Conservation (phyloP, 1,139 yeast genomes). For the Lodderomyces margitis region DNA sequence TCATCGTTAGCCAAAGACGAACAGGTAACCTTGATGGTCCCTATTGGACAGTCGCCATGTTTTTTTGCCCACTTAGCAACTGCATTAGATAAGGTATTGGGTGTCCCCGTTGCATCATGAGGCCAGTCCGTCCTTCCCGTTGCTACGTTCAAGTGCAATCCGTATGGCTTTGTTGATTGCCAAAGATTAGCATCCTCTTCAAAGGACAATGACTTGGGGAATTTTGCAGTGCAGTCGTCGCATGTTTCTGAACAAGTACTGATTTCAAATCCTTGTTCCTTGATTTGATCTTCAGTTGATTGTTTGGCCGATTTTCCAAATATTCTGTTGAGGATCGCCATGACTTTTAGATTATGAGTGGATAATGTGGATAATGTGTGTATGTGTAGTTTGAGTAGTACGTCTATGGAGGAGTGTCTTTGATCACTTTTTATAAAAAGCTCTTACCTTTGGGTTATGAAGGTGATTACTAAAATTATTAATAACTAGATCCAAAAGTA, state of each 20-base stretch:
- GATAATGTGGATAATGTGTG: background rate
- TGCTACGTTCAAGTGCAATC: conserved; percentile 71
- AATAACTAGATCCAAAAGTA: no score
- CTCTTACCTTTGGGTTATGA: no score
- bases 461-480: no score
- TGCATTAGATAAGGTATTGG: conserved; percentile 50
- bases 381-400: no score
- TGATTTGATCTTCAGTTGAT: conserved; percentile 20
- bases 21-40: conserved; percentile 49
- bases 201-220: conserved; percentile 57
- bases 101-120: conserved; percentile 63
- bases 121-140: conserved; percentile 87
- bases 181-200: conserved; percentile 51
- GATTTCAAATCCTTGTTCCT: conserved; percentile 38
- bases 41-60: conserved; percentile 17
- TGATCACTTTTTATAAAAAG: no score
- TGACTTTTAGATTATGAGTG: no score
- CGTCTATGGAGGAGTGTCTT: no score
- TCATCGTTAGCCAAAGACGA: conserved; percentile 46
- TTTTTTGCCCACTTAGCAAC: conserved; percentile 48
- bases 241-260: conserved; percentile 50
- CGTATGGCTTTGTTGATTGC: conserved; percentile 68
- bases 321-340: conserved; percentile 12
- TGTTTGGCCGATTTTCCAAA: conserved; percentile 9
- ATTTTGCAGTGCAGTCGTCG: conserved; percentile 47